Evolutionary conservation across 768 basidiomycete genomes (phyloP).

Genomic region (Hygrophoropsis aurantiaca): DNA sequence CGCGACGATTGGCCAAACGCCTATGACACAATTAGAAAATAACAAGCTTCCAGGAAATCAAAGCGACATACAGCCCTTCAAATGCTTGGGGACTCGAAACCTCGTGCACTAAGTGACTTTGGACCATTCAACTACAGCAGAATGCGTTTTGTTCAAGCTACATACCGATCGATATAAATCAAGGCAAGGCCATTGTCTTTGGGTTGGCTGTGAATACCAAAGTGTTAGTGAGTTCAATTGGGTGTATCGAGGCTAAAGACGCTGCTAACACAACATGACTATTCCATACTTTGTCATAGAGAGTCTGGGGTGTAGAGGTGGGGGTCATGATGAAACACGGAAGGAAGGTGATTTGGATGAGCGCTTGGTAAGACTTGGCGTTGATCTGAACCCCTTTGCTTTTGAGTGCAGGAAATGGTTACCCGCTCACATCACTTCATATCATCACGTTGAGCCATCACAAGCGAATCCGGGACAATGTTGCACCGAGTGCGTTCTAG

Average conservation of each 20-base stretch:
- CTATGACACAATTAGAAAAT: too few species aligned
- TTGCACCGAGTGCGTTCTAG: too few species aligned
- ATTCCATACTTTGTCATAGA: slow-evolving; percentile 98
- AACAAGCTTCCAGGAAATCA: too few species aligned
- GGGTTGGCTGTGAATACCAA: slow-evolving; percentile 47
- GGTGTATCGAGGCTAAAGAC: slow-evolving; percentile 2
- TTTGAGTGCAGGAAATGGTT: too few species aligned
- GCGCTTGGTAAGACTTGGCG: too few species aligned
- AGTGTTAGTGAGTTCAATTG: slow-evolving; percentile 10
- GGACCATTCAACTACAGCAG: background rate
- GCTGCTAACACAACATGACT: slow-evolving; percentile 84
- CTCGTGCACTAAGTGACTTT: slow-evolving; percentile 74
- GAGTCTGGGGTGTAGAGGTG: slow-evolving; percentile 69
- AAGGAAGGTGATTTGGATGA: too few species aligned
- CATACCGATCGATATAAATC: slow-evolving; percentile 80
- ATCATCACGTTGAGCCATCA: too few species aligned
- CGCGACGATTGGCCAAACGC: slow-evolving; percentile 70
- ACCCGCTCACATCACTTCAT: too few species aligned
- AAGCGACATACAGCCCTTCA: slow-evolving; percentile 67
- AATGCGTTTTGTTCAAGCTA: background rate
- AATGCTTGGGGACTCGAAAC: slow-evolving; percentile 95
- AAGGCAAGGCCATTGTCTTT: slow-evolving; percentile 78
- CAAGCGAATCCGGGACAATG: too few species aligned
- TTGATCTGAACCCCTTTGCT: too few species aligned
- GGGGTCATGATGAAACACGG: too few species aligned